These are phyloP conservation scores for Chalciporus pseudorubinellus DNA, from an alignment of 768 basidiomycete species.

Conservation along the genomic window DNA sequence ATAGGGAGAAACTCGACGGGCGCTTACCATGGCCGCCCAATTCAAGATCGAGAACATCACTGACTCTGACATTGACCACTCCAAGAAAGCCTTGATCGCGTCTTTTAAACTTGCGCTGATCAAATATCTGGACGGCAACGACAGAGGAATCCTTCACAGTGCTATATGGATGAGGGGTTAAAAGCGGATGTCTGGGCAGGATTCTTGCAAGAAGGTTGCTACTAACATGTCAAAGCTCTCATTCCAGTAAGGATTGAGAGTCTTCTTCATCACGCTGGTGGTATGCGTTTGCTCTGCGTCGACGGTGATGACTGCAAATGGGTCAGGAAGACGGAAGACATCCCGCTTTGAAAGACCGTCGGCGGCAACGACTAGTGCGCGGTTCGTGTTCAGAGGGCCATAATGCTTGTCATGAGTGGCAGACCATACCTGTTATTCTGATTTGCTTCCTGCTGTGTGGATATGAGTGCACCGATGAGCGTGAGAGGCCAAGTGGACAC, in stretches of 20 bases:
- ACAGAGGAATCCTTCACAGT: slow-evolving; percentile 98
- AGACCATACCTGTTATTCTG: slow-evolving; percentile 64
- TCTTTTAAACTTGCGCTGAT: slow-evolving; percentile 98
- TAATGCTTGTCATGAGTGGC: neutral
- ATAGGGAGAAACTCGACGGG: slow-evolving; percentile 6
- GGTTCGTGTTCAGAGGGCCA: neutral
- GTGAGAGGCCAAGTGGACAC: slow-evolving; percentile 2
- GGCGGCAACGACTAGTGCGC: slow-evolving; percentile 80
- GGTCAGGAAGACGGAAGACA: slow-evolving; percentile 94
- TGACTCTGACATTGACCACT: slow-evolving; percentile 92
- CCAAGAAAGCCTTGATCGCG: slow-evolving; percentile 98
- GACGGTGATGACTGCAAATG: slow-evolving; percentile 97
- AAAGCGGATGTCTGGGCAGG: neutral
- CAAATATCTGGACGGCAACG: slow-evolving; percentile 96
- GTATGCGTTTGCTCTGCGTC: slow-evolving; percentile 98
- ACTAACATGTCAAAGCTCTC: slow-evolving; percentile 96
- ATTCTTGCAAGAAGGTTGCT: neutral
- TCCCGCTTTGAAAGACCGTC: slow-evolving; percentile 93
- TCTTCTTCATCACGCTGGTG: slow-evolving; percentile 96
- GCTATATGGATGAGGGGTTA: slow-evolving; percentile 39
- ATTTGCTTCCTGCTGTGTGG: slow-evolving; percentile 62
- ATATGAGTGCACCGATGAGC: slow-evolving; percentile 11
- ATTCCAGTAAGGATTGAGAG: slow-evolving; percentile 94
- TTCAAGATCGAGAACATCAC: slow-evolving; percentile 88
- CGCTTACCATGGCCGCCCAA: slow-evolving; percentile 87